Percentiles rank a stretch among this genome's conserved stretches.
These are phyloP conservation scores for Heliosperma pusillum DNA, from an alignment of 148 eudicot genomes.

Conservation along the genomic window DNA sequence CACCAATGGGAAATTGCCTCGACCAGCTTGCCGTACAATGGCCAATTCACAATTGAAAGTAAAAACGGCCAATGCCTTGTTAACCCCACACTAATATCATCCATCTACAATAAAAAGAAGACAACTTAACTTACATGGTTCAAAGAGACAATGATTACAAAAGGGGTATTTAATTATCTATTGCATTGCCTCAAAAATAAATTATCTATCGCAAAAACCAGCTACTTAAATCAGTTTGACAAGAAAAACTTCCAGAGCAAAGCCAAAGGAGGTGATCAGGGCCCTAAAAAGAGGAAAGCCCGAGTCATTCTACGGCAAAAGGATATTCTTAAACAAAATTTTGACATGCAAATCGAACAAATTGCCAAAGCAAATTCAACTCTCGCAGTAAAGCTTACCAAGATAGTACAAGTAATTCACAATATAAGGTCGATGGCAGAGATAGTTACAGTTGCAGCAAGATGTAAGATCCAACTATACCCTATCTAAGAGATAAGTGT, in stretches of 20 bases:
- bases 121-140: constrained; percentile 26
- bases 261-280: constrained; percentile 49
- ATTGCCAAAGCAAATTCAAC: background rate
- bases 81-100: constrained; percentile 53
- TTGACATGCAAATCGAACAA: constrained; percentile 9
- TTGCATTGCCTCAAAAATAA: no score
- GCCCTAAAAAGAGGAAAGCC: constrained; percentile 54
- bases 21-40: constrained; percentile 28
- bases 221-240: constrained; percentile 25
- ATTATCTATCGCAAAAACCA: constrained; percentile 16
- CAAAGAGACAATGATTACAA: constrained; percentile 21
- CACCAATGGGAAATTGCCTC: constrained; percentile 19
- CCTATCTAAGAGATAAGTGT: background rate
- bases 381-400: background rate
- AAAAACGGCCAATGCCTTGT: constrained; percentile 40
- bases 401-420: background rate
- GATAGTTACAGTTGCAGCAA: background rate
- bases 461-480: background rate
- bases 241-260: constrained; percentile 38
- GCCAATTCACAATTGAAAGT: constrained; percentile 39
- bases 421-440: background rate
- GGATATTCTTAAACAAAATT: background rate
- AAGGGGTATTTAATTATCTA: constrained; percentile 11
- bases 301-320: constrained; percentile 20
- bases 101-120: constrained; percentile 64